Evolutionary conservation across 2,329 filamentous ascomycete genomes (phyloP), one percentile per base, ranked within the genome.

Genomic region (Diplodia mutila): DNA sequence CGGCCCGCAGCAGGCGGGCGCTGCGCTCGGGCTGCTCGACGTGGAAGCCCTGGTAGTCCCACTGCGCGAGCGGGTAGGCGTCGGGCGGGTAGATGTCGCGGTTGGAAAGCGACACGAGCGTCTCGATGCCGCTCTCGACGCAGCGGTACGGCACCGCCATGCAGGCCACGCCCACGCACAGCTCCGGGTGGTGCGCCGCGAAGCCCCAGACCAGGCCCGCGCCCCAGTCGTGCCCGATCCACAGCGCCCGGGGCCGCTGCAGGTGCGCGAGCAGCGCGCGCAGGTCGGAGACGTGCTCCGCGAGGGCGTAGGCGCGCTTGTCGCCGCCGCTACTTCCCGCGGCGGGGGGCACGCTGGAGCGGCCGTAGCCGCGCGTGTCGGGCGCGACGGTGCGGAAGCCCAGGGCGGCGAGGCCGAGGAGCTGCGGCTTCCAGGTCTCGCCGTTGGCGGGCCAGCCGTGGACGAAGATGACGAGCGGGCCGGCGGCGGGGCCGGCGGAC

Each of bases 191-290:
- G 21, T 75, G 73, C 1, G 74, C 71, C 6, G 74, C 75, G 23
- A 78, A 71, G 6, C 71, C 69, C 70, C 72, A 78, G 25, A 75
- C 71, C 3, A 78, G 70, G 12, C 74, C 76, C 21, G 73, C 75
- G 34, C 78, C 78, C 82, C 82, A 83, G 69, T 84, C 81, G 67
- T 84, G 82, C 14, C 77, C 81, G 39, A 84, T 73, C 82, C 84
- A 85, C n/a, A 85, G 72, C 1, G 82, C 82, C 8, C 77, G 76
- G 0, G 73, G 68, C 23, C 82, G 72, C 21, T 76, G 69, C 65
- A 81, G 65, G 70, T 80, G 51, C 72, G 77, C 75, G 68, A 83
- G 71, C 71, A 84, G 71, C 74, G 81, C 74, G 25, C 77, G 69
- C 71, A 80, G 71, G 67, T 71, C 74, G 64, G 67, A 65, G 67